Base-by-base conservation (phyloP, 1,284 basidiomycete genomes). In the Heterobasidion occidentale region DNA sequence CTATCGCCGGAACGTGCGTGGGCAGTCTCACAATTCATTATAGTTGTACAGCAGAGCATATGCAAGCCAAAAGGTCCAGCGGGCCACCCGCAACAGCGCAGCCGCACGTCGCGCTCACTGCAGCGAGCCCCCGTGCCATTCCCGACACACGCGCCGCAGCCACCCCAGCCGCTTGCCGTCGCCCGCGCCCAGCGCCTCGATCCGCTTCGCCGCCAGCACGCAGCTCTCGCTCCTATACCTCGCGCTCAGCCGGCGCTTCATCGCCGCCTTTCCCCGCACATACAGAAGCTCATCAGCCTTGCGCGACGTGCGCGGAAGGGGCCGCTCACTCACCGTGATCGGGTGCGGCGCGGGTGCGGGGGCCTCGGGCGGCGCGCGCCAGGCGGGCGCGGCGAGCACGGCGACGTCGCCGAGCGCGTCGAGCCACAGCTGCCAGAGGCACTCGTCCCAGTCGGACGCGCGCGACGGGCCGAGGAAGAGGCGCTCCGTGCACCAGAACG, bases 381-480 rank as follows among this genome's bases (percentile, higher is more conserved):
- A 53, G 17, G 9, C 38, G 1, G 51, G 19, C 14, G 60, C 56
- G 15, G 57, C 19, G 15, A 54, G 47, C 7, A 57, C 61, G 61
- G 66, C 62, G 46, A 64, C 68, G 56, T 62, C 76, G 14, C 76
- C 83, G 36, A 75, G 75, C 56, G 72, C 74, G 58, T 81, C 77
- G 15, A 87, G 71, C 74, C 80, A 81, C 54, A 86, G 59, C 60
- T 81, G 80, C 85, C 85, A 88, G n/a, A 86, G 67, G 66, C 85
- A 87, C 58, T 83, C 81, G 46, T 77, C 71, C 85, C 84, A 87
- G 58, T 84, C 81, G 2, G 72, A 66, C 1, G 64, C 58, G 27
- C 82, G 79, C 5, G 59, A 55, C 14, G 27, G 35, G 6, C 55
- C 51, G 5, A 44, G 53, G 19, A 61, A 57, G 60, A 78, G 72